Evolutionary conservation across 2,329 filamentous ascomycete genomes (phyloP).

Genomic region (Nectriaceae sp.): DNA sequence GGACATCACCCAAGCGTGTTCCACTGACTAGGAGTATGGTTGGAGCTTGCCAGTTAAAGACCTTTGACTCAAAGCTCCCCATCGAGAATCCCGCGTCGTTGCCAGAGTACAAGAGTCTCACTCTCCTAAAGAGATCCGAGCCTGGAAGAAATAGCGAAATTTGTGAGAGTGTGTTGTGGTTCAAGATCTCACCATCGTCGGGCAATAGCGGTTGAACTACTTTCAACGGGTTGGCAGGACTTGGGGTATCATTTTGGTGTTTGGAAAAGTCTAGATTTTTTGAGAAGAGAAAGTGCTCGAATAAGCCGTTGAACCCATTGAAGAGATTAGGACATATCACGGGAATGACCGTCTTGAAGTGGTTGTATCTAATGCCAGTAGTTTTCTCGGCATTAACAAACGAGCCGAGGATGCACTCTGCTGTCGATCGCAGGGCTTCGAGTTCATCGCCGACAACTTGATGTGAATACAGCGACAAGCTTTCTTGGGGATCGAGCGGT

Average conservation of each 20-base stretch:
- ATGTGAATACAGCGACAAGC: conserved; percentile 60
- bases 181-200: conserved; percentile 61
- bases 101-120: conserved; percentile 70
- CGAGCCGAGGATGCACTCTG: conserved; percentile 65
- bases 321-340: conserved; percentile 67
- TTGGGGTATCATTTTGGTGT: conserved; percentile 35
- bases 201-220: conserved; percentile 51
- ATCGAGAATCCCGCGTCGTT: conserved; percentile 74
- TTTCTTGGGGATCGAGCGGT: conserved; percentile 66
- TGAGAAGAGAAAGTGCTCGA: conserved; percentile 76
- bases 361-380: conserved; percentile 62
- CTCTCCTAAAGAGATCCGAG: conserved; percentile 62
- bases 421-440: conserved; percentile 59
- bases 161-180: conserved; percentile 65
- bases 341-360: conserved; percentile 62
- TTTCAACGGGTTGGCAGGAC: conserved; percentile 20
- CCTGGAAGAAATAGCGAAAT: conserved; percentile 73
- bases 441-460: conserved; percentile 59
- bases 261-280: conserved; percentile 69
- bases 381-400: conserved; percentile 67
- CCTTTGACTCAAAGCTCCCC: conserved; percentile 73
- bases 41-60: conserved; percentile 77
- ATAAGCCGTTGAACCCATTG: conserved; percentile 65
- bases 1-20: conserved; percentile 54
- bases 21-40: conserved; percentile 73